A percentile compares a stretch with the other conserved stretches of the same genome.
Conservation (phyloP, 2,329 filamentous ascomycete species). For the Didymellaceae sp. region DNA sequence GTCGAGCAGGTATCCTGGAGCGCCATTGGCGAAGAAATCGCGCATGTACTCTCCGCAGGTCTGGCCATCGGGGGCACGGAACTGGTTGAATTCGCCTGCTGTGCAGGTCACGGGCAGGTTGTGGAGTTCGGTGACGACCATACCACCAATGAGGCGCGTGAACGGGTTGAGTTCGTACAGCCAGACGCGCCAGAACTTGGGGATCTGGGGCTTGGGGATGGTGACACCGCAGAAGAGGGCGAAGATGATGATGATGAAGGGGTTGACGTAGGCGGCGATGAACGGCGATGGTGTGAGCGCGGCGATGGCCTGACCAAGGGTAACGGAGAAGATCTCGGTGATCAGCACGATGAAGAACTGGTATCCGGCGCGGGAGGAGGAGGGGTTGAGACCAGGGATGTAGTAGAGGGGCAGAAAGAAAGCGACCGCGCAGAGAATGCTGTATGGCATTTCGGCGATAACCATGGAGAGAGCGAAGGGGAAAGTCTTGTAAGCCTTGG, state of each 20-base stretch:
- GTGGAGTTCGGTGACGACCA: conserved; percentile 79
- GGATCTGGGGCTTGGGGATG: conserved; percentile 78
- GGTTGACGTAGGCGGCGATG: conserved; percentile 80
- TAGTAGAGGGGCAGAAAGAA: conserved; percentile 89
- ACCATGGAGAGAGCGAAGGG: conserved; percentile 80
- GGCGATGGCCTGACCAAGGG: conserved; percentile 74
- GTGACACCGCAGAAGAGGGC: conserved; percentile 88
- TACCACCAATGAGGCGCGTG: conserved; percentile 79
- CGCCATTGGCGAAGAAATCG: conserved; percentile 71
- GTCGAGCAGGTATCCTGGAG: conserved; percentile 72
- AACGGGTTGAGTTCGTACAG: conserved; percentile 84
- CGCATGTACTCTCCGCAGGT: conserved; percentile 79
- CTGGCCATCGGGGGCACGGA: conserved; percentile 69
- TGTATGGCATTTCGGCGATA: conserved; percentile 85
- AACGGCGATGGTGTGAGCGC: conserved; percentile 80
- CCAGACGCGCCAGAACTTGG: conserved; percentile 79
- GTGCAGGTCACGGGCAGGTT: conserved; percentile 67
- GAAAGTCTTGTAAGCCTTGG: conserved; percentile 84
- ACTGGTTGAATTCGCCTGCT: conserved; percentile 67
- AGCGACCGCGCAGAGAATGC: conserved; percentile 75
- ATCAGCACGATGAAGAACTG: conserved; percentile 86
- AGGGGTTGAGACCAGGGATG: conserved; percentile 74
- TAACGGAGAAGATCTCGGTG: conserved; percentile 84
- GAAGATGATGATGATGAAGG: conserved; percentile 69
- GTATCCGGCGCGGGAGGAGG: conserved; percentile 74